These are phyloP conservation scores for Alternaria ethzedia DNA, from an alignment of 2,329 filamentous ascomycete species.

Conservation along the genomic window DNA sequence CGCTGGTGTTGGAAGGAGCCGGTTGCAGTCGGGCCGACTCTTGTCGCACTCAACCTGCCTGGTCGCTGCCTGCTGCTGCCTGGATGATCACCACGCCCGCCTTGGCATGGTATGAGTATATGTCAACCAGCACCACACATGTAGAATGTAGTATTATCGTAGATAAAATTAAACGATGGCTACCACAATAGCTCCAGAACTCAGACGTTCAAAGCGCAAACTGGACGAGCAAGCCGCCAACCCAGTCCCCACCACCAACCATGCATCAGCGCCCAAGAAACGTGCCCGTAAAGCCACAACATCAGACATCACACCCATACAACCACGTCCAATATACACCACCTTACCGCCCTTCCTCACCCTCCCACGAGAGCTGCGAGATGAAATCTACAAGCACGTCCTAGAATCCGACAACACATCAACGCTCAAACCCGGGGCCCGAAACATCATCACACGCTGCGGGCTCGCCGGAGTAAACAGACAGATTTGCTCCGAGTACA, in stretches of 20 bases:
- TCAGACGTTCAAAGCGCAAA: constrained; percentile 7
- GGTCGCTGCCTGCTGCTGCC: constrained; percentile 10
- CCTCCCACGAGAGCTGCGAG: constrained; percentile 23
- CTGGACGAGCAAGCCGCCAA: not conserved
- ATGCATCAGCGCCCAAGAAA: not conserved
- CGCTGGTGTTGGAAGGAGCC: not conserved
- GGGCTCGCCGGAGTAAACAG: constrained; percentile 16
- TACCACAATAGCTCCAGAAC: not conserved
- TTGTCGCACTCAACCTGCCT: not conserved
- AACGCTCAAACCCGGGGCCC: constrained; percentile 2
- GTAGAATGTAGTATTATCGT: accelerated
- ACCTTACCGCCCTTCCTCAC: constrained; percentile 12
- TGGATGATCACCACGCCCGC: not conserved
- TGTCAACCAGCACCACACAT: not conserved
- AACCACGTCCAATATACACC: not conserved
- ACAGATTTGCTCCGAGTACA: constrained; percentile 19
- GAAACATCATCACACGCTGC: constrained; percentile 15
- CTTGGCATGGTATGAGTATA: not conserved
- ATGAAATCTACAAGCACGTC: constrained; percentile 25
- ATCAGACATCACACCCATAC: not conserved
- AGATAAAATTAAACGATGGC: not conserved
- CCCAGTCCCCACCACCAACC: not conserved
- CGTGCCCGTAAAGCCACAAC: not conserved
- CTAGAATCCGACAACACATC: constrained; percentile 1
- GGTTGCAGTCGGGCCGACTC: not conserved